phyloP scores from a whole-genome alignment of 1,139 yeast genomes.

The Lodderomyces metapsilosis region DNA sequence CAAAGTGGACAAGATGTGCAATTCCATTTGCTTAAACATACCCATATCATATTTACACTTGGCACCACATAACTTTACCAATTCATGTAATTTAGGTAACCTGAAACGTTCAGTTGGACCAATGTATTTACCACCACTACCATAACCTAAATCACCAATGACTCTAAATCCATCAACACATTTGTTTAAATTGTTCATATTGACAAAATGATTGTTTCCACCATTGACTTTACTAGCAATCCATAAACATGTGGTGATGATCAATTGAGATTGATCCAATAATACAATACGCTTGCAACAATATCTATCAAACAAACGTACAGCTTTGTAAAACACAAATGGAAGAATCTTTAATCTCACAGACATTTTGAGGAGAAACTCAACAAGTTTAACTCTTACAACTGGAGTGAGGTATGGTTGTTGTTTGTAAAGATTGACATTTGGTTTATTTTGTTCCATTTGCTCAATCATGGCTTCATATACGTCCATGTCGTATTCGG shows the following conservation, averaged over 20 bases:
- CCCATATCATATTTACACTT: constrained; percentile 56
- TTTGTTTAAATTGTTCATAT: constrained; percentile 35
- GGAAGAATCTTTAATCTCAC: constrained; percentile 57
- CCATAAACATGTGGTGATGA: constrained; percentile 68
- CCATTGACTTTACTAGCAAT: constrained; percentile 63
- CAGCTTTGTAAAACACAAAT: constrained; percentile 59
- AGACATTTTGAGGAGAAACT: constrained; percentile 59
- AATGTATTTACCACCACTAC: constrained; percentile 55
- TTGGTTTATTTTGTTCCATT: constrained; percentile 41
- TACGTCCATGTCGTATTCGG: constrained; percentile 55
- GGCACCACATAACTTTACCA: constrained; percentile 61
- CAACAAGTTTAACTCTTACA: constrained; percentile 51
- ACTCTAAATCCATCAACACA: constrained; percentile 25
- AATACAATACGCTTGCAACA: constrained; percentile 63
- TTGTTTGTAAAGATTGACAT: constrained; percentile 53
- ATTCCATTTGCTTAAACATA: constrained; percentile 58
- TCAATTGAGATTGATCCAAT: constrained; percentile 60
- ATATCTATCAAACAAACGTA: constrained; percentile 61
- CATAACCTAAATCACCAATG: constrained; percentile 45
- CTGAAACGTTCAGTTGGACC: constrained; percentile 70
- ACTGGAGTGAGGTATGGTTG: constrained; percentile 62
- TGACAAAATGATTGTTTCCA: constrained; percentile 67
- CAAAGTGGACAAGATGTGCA: constrained; percentile 56
- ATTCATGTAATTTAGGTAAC: constrained; percentile 60
- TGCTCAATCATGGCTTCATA: constrained; percentile 38